Evolutionary conservation across 2,329 filamentous ascomycete genomes (phyloP), one percentile per base, ranked within the genome.

Genomic region (Neopestalotiopsis sp.): DNA sequence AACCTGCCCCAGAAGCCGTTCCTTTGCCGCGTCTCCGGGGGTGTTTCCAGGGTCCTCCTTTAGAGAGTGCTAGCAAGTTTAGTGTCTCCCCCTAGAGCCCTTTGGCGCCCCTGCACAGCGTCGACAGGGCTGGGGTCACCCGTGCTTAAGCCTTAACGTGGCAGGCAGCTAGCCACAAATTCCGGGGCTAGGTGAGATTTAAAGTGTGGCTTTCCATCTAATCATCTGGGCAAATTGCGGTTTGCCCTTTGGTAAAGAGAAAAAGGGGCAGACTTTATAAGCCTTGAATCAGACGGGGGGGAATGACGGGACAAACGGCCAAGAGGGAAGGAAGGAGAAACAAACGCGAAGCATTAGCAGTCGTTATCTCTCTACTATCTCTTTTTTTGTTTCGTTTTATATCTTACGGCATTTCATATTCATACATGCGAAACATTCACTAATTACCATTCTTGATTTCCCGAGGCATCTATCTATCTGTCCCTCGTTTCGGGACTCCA

Each of bases 121-220:
- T 20, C 17, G 20, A 53, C 45, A 53, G 45, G 45, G 45, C 45
- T 53, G 45, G 45, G 45, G 45, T 20, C 45, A 53, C 45, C 45
- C 45, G 45, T n/a, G 45, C 20, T 53, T 20, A 53, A 53, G 45
- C 45, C 45, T 53, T 53, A 53, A 53, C 14, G 45, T 53, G n/a
- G 45, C 57, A 62, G 30, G 34, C 30, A 62, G 59, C 17, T 62
- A 62, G 59, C 59, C 59, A 62, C 59, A 28, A 40, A 20, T 40
- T 40, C 59, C 10, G 59, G 59, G 32, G 30, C 45, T 10, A 20
- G 45, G 30, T 59, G 24, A 59, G 28, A 40, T 62, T 62, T 62
- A 62, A 38, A 62, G 59, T 62, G 59, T 62, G 59, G 59, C 59
- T 30, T 40, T 62, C 59, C 34, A n/a, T 62, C 34, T 62, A 62